Evolutionary conservation across 2,329 filamentous ascomycete species (phyloP), one percentile per base, ranked within the genome.

Genomic region (Coniochaeta hoffmannii): DNA sequence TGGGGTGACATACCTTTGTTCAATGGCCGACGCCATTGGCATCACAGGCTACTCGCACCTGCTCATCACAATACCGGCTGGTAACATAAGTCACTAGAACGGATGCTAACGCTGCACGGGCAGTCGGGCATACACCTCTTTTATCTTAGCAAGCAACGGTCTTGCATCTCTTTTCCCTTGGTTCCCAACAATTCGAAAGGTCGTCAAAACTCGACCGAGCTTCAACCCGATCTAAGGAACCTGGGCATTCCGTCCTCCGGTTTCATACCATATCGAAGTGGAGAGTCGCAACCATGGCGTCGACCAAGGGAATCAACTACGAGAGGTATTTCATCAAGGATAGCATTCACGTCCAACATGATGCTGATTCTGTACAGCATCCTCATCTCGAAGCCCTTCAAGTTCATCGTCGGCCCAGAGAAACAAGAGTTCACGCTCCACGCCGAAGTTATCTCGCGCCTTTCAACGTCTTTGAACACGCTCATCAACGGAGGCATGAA

Each of bases 361-460:
- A 19, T 32, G 51, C 46, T 55, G 17, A 56, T 12, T 52, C 30
- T 24, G 36, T 34, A 22, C 24, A 75, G 72, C 56, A 74, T 75
- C 57, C 65, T 74, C 44, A 68, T 69, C 56, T 76, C 74, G 36
- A 68, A 69, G 34, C 67, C 70, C 17, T 76, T 76, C 57, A 72
- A 70, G 49, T 76, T 77, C 60, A 65, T 75, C 28, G 71, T 77
- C 57, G 75, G 75, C 6, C 70, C 72, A 7, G 64, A 67, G 19
- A 72, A 74, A 61, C 74, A 71, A 50, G 73, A 75, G 56, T 69
- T 76, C 58, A 73, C 69, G 31, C 71, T 78, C 59, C 75, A 78
- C 61, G 67, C 72, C 28, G 71, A 68, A 8, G 66, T 77, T 6
- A 71, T 75, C 31, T 68, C 71, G 41, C 66, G 70, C 64, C 68